Base-by-base conservation (phyloP, 2,329 filamentous ascomycete genomes). In the Trichoderma asperellum region DNA sequence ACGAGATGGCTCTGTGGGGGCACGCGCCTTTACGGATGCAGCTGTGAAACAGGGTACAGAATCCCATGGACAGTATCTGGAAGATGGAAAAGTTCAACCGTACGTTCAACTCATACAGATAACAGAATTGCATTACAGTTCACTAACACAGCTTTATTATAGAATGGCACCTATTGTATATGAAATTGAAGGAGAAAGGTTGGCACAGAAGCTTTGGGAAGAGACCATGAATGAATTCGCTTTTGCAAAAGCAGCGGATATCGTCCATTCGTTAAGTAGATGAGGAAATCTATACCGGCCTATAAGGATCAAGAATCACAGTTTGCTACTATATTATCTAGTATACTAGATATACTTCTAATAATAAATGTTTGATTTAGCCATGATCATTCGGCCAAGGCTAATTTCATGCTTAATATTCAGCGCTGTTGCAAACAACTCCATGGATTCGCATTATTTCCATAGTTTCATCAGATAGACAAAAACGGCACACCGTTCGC, bases 41-140 rank as follows among this genome's bases (percentile, higher is more conserved):
- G 62, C 27, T 34, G 62, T 65, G 2, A 65, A 57, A 11, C 62
- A 65, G 6, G 62, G 62, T 24, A 3, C 52, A 4, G 62, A 65
- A 12, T 65, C 62, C 11, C 62, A 65, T 11, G 62, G 62, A n/a
- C 52, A 65, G 35, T 65, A 65, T 47, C 34, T 65, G 11, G 62
- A 65, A n/a, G 62, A 65, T 24, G 62, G 62, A 14, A 65, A 65
- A 12, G 27, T 65, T 2, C 62, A 65, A 47, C 62, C 62, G 60
- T 63, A 12, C 53, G 60, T 63, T 2, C 8, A 16, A n/a, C 12
- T 18, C 1, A 27, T 12, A 29, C 29, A 11, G 12, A 11, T 37
- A 7, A 37, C 21, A 14, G 14, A 47, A 40, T 5, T 5, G 10
- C 6, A 37, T 8, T 18, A n/a, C 21, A 53, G 1, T 37, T 24